Conservation (phyloP, 305 asterid genomes). For the Plantago lanceolata region DNA sequence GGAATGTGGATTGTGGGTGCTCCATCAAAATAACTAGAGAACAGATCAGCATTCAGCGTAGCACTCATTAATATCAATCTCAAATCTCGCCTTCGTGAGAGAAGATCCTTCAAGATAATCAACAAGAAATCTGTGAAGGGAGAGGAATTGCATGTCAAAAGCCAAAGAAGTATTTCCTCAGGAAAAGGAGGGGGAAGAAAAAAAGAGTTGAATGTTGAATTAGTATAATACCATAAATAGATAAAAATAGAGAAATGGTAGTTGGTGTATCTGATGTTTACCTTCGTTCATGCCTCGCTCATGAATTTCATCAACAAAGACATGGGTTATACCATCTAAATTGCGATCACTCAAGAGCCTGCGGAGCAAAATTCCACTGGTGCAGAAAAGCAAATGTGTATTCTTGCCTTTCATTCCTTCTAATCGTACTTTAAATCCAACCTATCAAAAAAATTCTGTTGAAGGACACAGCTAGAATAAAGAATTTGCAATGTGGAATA, state of each 20-base stretch:
- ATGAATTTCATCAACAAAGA: slow-evolving; percentile 96
- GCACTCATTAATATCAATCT: slow-evolving; percentile 99
- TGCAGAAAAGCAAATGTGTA: slow-evolving; percentile 91
- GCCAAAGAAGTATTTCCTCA: slow-evolving; percentile 24
- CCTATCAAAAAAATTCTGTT: slow-evolving; percentile 52
- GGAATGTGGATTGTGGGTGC: slow-evolving; percentile 95
- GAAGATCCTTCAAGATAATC: slow-evolving; percentile 96
- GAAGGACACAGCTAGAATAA: slow-evolving; percentile 34
- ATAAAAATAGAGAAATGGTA: neutral
- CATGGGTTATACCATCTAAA: slow-evolving; percentile 83
- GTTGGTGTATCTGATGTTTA: slow-evolving; percentile 22
- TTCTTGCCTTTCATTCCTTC: slow-evolving; percentile 97
- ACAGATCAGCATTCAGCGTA: slow-evolving; percentile 88
- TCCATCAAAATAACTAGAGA: slow-evolving; percentile 77
- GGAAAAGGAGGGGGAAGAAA: slow-evolving; percentile 15
- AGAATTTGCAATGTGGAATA: slow-evolving; percentile 27
- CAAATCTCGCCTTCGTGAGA: slow-evolving; percentile 83
- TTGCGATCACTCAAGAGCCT: slow-evolving; percentile 91
- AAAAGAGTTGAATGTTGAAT: no score
- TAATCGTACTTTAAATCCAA: slow-evolving; percentile 93
- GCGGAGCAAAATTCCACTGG: slow-evolving; percentile 97
- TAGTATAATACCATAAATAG: neutral
- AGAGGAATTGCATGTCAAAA: slow-evolving; percentile 33
- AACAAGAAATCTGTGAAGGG: slow-evolving; percentile 77
- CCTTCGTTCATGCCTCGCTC: slow-evolving; percentile 99